phyloP scores from a whole-genome alignment of 139 green algal genomes.

The Edaphochlamys debaryana region DNA sequence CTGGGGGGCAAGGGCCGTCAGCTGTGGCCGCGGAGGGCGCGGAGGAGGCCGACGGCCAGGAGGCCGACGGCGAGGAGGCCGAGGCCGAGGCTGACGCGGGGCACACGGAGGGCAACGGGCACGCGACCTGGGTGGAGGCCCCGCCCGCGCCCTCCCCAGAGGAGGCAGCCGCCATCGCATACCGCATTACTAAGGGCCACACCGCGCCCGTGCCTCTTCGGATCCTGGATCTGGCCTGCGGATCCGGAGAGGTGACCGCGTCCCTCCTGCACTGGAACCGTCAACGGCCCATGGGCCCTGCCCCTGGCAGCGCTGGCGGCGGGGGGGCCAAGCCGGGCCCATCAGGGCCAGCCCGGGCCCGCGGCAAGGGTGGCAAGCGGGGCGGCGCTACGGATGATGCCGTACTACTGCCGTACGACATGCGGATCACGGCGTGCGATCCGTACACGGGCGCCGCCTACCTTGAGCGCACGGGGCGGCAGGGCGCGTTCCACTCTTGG shows the following conservation, averaged over 20 bases:
- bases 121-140: not conserved
- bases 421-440: constrained; percentile 30
- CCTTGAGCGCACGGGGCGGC: constrained; percentile 3
- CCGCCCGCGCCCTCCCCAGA: not conserved
- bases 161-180: not conserved
- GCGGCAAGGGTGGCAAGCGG: not conserved
- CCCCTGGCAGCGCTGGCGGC: too few relatives aligned
- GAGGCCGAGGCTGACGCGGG: not conserved
- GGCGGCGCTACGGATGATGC: not conserved
- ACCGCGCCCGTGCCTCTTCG: constrained; percentile 21
- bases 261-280: constrained; percentile 6
- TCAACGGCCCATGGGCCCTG: not conserved
- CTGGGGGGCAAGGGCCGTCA: too few relatives aligned
- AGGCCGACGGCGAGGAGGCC: not conserved
- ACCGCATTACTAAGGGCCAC: not conserved
- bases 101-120: not conserved
- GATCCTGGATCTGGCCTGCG: constrained; percentile 18
- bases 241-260: constrained; percentile 14
- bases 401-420: constrained; percentile 4
- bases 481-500: not conserved
- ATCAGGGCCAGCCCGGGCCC: not conserved
- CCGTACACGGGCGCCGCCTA: constrained; percentile 33
- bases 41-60: not conserved
- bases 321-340: too few relatives aligned
- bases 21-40: too few relatives aligned